These are phyloP conservation scores for Pestalotiopsis sp. DNA, from an alignment of 2,329 filamentous ascomycete genomes.

Conservation along the genomic window DNA sequence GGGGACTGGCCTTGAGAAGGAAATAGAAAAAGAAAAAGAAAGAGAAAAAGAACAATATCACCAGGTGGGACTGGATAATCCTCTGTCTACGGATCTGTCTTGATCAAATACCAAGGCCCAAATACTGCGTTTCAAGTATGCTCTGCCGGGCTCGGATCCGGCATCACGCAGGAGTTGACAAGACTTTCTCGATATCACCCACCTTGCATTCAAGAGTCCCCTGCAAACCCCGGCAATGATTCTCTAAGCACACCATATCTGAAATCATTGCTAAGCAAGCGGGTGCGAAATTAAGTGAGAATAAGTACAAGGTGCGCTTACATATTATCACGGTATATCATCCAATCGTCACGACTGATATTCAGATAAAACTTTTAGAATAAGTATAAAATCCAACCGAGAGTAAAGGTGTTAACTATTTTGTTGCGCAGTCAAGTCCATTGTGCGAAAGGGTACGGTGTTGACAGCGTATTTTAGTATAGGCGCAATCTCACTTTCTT, in stretches of 20 bases:
- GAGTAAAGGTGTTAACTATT: no score
- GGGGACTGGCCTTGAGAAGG: neutral
- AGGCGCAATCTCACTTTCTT: no score
- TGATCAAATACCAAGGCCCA: neutral
- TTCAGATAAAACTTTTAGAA: neutral
- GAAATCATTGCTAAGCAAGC: no score
- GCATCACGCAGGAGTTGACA: neutral
- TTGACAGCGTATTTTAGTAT: no score
- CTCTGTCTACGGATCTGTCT: neutral
- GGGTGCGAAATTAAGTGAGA: no score
- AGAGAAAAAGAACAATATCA: neutral
- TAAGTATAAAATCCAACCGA: neutral
- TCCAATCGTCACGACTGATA: no score
- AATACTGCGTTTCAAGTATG: neutral
- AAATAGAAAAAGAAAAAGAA: neutral
- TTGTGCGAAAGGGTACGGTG: no score
- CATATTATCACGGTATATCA: no score
- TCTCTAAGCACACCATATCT: no score
- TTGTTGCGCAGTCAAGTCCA: no score
- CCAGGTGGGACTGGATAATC: no score
- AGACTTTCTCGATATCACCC: neutral
- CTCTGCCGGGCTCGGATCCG: neutral
- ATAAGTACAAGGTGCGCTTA: no score
- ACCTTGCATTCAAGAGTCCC: neutral
- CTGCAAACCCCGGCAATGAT: neutral